A percentile compares a stretch with the other conserved stretches of the same genome.
Conservation (phyloP, 2,329 filamentous ascomycete species). For the Purpureocillium lavendulum region DNA sequence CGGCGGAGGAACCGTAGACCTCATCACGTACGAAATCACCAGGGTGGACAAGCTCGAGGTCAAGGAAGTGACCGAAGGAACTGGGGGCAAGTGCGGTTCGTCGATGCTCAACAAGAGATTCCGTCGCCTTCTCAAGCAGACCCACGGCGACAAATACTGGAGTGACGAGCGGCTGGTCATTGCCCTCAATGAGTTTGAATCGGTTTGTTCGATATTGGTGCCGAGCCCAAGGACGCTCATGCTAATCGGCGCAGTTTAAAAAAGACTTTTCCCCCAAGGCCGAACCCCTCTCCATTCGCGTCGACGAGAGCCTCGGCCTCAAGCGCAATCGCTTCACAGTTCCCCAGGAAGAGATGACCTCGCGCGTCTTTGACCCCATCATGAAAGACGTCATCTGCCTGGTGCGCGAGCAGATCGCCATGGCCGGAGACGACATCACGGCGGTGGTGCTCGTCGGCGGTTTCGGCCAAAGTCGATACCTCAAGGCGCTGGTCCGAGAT, state of each 20-base stretch:
- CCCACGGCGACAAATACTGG: conserved; percentile 32
- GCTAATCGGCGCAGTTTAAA: conserved; percentile 20
- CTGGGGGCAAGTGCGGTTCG: conserved; percentile 40
- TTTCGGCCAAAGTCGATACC: conserved; percentile 36
- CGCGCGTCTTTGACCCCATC: conserved; percentile 34
- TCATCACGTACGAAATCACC: conserved; percentile 43
- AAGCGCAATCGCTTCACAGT: conserved; percentile 21
- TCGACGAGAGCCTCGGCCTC: conserved; percentile 23
- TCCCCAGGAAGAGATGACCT: conserved; percentile 56
- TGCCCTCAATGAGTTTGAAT: conserved; percentile 35
- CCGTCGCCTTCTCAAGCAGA: conserved; percentile 31
- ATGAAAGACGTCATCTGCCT: conserved; percentile 34
- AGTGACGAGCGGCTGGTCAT: conserved; percentile 31
- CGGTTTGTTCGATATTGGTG: conserved; percentile 14
- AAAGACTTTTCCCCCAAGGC: conserved; percentile 26
- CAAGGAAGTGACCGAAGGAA: conserved; percentile 39
- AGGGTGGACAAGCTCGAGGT: conserved; percentile 32
- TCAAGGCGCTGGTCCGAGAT: conserved; percentile 30
- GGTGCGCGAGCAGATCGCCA: conserved; percentile 29
- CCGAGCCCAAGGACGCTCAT: conserved; percentile 1
- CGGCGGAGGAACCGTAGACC: conserved; percentile 45
- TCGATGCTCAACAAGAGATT: conserved; percentile 41
- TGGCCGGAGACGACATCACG: conserved; percentile 24
- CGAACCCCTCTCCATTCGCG: conserved; percentile 25
- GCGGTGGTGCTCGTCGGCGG: conserved; percentile 40